Conservation (phyloP, 2,329 filamentous ascomycete species). For the Claviceps fusiformis region DNA sequence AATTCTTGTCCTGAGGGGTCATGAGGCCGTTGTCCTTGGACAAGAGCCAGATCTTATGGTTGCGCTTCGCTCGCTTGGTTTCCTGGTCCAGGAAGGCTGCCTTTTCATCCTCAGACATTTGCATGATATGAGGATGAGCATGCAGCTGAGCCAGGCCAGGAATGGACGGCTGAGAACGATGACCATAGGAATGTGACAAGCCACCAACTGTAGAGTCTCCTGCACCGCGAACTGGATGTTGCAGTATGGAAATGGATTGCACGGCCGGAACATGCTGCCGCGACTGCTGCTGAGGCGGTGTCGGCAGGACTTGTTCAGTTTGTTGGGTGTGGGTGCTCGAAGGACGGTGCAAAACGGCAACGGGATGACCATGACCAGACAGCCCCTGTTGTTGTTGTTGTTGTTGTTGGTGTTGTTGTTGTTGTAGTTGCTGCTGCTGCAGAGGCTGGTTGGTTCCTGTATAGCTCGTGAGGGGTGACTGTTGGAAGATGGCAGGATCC, state of each 20-base stretch:
- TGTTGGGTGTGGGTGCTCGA: conserved; percentile 23
- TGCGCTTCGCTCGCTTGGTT: conserved; percentile 87
- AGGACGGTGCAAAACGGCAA: conserved; percentile 43
- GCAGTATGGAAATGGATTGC: conserved; percentile 61
- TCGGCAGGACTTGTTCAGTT: conserved; percentile 15
- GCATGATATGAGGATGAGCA: conserved; percentile 36
- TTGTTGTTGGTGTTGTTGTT: conserved; percentile 17
- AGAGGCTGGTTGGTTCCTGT: conserved; percentile 9
- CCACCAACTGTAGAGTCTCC: conserved; percentile 29
- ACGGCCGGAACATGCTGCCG: conserved; percentile 26
- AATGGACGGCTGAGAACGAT: conserved; percentile 39
- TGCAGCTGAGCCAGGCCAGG: conserved; percentile 19
- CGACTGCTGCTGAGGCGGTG: conserved; percentile 11
- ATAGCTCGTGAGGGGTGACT: conserved; percentile 12
- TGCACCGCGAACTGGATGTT: conserved; percentile 58
- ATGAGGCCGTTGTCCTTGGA: conserved; percentile 94
- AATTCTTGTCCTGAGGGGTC: conserved; percentile 99
- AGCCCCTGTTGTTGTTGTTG: conserved; percentile 20
- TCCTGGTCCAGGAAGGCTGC: conserved; percentile 77
- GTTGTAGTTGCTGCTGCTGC: conserved; percentile 16
- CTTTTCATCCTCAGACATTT: conserved; percentile 74
- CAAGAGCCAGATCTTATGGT: conserved; percentile 91
- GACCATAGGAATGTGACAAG: conserved; percentile 24
- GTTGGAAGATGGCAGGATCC: conserved; percentile 17
- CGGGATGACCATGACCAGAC: conserved; percentile 31